Percentiles rank a stretch among this genome's conserved stretches.
phyloP scores from a whole-genome alignment of 78 protist species.

The Speleostelium caveatum region DNA sequence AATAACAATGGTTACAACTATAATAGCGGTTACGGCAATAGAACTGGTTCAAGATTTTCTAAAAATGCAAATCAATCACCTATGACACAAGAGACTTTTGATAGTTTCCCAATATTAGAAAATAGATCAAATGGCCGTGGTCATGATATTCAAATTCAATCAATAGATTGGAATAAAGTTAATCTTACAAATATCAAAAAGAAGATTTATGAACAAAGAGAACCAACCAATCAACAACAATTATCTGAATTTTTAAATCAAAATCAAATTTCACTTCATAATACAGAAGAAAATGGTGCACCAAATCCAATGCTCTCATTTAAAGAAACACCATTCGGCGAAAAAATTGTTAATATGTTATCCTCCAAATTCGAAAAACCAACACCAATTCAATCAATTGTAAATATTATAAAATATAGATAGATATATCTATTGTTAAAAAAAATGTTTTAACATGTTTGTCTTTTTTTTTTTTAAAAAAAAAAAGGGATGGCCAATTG shows the following conservation, averaged over 20 bases:
- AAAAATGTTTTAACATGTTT: too few species aligned
- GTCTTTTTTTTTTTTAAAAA: not conserved
- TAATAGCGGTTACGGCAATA: not conserved
- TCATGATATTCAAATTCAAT: not conserved
- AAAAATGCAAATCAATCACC: not conserved
- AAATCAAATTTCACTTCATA: not conserved
- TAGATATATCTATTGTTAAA: too few species aligned
- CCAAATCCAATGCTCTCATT: conserved; percentile 29
- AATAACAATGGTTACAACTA: not conserved
- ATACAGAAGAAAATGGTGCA: not conserved
- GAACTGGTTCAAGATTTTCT: not conserved
- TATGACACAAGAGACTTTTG: not conserved
- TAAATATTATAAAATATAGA: too few species aligned
- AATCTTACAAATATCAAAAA: too few species aligned
- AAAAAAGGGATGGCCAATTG: conserved; percentile 90
- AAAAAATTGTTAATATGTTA: not conserved
- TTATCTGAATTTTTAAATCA: not conserved
- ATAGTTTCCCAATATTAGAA: conserved; percentile 7
- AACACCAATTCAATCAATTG: conserved; percentile 53
- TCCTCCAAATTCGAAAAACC: conserved; percentile 20
- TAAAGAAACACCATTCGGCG: not conserved
- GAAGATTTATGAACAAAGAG: too few species aligned
- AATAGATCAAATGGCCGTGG: not conserved
- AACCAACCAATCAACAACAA: too few species aligned
- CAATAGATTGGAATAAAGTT: too few species aligned